Evolutionary conservation across 768 basidiomycete genomes (phyloP), one percentile per base, ranked within the genome.

Genomic region (Boletus barrowsii): DNA sequence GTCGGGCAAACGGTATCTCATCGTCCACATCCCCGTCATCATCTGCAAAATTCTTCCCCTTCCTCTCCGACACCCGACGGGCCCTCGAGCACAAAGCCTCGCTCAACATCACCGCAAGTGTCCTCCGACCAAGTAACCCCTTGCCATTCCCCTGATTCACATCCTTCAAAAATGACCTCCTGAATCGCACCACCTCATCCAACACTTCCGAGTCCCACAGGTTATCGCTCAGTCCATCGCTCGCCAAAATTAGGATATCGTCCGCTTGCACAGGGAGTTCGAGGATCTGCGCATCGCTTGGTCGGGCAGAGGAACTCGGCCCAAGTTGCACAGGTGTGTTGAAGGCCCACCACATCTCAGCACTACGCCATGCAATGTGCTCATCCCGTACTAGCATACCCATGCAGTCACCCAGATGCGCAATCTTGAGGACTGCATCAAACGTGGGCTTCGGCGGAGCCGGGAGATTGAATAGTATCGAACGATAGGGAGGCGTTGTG

Each of bases 301-400:
- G 87, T 24, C 78, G 79, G 18, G 84, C 83, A n/a, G 79, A 71
- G 3, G 80, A 80, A 40, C 79, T 73, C 3, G 84, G 83, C 8
- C 84, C 84, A 30, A 87, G 82, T 61, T 85, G 84, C 29, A 79
- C 75, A 0, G 83, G 84, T n/a, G 79, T 81, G 61, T 86, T 86
- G 69, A 86, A 86, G 14, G 78, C 80, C 81, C 92, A 93, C 83
- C 93, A 94, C 90, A 96, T 95, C 70, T 97, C 95, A 41, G 90
- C 83, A 46, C 86, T 89, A 32, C 93, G 79, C 86, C 93, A 97
- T 2, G 84, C 82, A 42, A 97, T 84, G 50, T 83, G 76, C 42
- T 88, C 82, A 7, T 81, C 86, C 3, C 94, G 83, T 18, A 98
- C 83, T 20, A 97, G 78, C 79, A 91, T 87, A 22, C 86, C 86